Base-by-base conservation (phyloP, 768 basidiomycete genomes). In the Aureoboletus auriporus region DNA sequence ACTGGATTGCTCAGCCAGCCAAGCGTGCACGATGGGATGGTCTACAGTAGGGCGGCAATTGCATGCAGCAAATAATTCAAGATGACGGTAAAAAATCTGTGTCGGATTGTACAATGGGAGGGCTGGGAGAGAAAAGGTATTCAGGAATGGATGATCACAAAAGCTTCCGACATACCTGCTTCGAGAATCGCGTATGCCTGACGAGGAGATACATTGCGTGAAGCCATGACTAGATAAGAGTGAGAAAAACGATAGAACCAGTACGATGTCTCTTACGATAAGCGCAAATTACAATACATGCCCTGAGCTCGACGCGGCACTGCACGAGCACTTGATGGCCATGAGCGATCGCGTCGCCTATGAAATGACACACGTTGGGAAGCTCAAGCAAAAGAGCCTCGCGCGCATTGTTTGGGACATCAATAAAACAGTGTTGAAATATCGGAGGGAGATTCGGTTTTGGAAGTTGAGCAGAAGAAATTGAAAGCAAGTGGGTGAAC, bases 101-200 rank as follows among this genome's bases (percentile, higher is more conserved):
- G 79, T 78, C 12, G 73, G 70, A 50, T 76, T 74, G 61, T 80
- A 83, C 4, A 83, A 67, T 5, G 81, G 80, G 8, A 82, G 68
- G 8, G 71, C 80, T 78, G 46, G 11, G 8, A 6, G 17, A 38
- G 1, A 13, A 37, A 28, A 13, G 20, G 20, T 5, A 6, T 38
- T 61, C 38, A 39, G 17, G 12, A 36, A 50, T 13, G 14, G 14
- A 12, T 13, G 8, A 2, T 17, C 1, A 12, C 26, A 49, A 23
- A 13, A 8, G 8, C 8, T 0, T 30, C 28, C 7, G 17, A 60
- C 66, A 50, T 42, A 76, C 80, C 76, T 45, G 73, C 59, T 59
- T 76, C 70, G 6, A 82, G 63, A 16, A 70, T 51, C 2, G 57
- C 51, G 41, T 66, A 65, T 11, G 77, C 79, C 34, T 73, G 69